Evolutionary conservation across 1,139 yeast genomes (phyloP).

Genomic region (Protomyces gravidus): DNA sequence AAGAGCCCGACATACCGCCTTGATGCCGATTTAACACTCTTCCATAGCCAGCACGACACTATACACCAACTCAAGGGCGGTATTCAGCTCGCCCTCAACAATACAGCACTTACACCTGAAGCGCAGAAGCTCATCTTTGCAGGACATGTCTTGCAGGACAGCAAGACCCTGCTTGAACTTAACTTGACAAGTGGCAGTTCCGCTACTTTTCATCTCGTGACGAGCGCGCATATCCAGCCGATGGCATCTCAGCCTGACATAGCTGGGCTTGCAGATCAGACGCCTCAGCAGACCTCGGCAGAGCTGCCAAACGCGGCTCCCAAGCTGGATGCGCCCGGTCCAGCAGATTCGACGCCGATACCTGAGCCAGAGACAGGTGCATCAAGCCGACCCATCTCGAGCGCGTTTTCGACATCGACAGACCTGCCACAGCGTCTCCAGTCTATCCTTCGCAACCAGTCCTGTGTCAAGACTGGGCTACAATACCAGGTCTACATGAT

Average conservation of each 20-base stretch:
- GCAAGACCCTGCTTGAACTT: slow-evolving; percentile 98
- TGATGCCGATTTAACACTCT: slow-evolving; percentile 44
- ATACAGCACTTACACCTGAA: slow-evolving; percentile 99
- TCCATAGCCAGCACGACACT: slow-evolving; percentile 91
- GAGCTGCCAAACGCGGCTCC: background rate
- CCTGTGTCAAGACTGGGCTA: slow-evolving; percentile 1
- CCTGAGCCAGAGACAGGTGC: background rate
- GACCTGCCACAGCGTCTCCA: background rate
- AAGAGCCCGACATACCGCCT: slow-evolving; percentile 24
- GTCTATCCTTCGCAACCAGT: background rate
- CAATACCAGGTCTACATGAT: slow-evolving; percentile 13
- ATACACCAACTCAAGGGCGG: slow-evolving; percentile 98
- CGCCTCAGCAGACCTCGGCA: background rate
- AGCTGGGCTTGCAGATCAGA: background rate
- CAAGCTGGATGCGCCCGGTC: too few species aligned
- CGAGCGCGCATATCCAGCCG: slow-evolving; percentile 5
- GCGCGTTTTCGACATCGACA: background rate
- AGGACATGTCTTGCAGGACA: slow-evolving; percentile 99
- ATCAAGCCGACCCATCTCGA: background rate
- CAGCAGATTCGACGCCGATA: background rate
- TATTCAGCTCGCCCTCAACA: slow-evolving; percentile 71
- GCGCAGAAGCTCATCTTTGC: slow-evolving; percentile 99
- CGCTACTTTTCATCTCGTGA: slow-evolving; percentile 22
- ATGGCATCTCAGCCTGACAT: background rate
- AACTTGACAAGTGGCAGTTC: slow-evolving; percentile 51